A percentile compares a stretch with the other conserved stretches of the same genome.
phyloP scores from a whole-genome alignment of 495 filamentous ascomycete species.

The Penicillium nucicola region DNA sequence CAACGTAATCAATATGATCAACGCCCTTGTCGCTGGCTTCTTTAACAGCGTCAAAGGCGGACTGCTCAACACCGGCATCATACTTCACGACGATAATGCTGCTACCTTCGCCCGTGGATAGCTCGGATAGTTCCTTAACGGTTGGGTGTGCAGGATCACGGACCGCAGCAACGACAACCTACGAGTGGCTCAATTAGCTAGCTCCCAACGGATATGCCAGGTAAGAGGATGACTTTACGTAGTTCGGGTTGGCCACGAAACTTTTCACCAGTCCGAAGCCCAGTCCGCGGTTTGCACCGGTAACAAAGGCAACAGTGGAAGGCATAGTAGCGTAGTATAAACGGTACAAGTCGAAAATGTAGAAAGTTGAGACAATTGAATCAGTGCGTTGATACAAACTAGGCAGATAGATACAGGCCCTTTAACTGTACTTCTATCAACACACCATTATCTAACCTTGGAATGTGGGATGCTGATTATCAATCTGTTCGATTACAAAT shows the following conservation, averaged over 20 bases:
- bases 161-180: slow-evolving; percentile 44
- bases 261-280: slow-evolving; percentile 47
- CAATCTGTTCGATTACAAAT: no score
- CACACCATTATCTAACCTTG: no score
- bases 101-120: slow-evolving; percentile 29
- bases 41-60: slow-evolving; percentile 23
- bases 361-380: not conserved
- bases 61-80: slow-evolving; percentile 28
- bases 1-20: slow-evolving; percentile 39
- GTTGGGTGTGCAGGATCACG: slow-evolving; percentile 30
- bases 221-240: slow-evolving; percentile 28
- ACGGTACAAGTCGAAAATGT: not conserved
- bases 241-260: slow-evolving; percentile 23
- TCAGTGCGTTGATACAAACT: no score
- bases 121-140: slow-evolving; percentile 1
- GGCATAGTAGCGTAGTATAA: not conserved
- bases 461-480: no score
- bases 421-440: no score
- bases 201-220: no score
- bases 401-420: no score
- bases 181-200: not conserved
- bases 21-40: slow-evolving; percentile 26
- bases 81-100: slow-evolving; percentile 40
- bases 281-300: slow-evolving; percentile 45
- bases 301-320: slow-evolving; percentile 10